phyloP scores from a whole-genome alignment of 495 filamentous ascomycete species.

The Daldinia childiae region DNA sequence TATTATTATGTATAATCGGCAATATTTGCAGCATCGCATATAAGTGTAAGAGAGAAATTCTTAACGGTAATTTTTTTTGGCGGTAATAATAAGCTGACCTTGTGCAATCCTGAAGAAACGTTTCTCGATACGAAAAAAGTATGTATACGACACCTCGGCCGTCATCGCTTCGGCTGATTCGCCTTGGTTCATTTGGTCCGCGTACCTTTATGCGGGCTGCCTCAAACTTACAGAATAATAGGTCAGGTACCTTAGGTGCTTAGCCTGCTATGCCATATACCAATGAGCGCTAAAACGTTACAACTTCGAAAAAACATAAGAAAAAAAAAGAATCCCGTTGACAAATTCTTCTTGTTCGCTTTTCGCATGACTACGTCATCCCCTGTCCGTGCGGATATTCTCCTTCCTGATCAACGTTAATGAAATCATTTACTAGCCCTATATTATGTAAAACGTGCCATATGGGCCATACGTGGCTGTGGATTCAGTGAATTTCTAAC shows the following conservation, averaged over 20 bases:
- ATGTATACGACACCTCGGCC: conserved; percentile 20
- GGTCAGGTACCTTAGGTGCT: background rate
- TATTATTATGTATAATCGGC: background rate
- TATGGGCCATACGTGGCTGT: conserved; percentile 23
- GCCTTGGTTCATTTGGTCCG: conserved; percentile 9
- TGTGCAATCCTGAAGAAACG: background rate
- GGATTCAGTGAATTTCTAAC: conserved; percentile 2
- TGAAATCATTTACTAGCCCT: conserved; percentile 17
- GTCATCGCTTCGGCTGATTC: background rate
- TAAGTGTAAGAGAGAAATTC: background rate
- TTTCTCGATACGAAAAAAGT: background rate
- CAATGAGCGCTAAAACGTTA: background rate
- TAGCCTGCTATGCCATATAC: background rate
- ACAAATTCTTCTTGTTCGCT: conserved; percentile 7
- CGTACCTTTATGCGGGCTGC: conserved; percentile 33
- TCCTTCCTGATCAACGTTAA: conserved; percentile 3
- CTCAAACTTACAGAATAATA: conserved; percentile 12
- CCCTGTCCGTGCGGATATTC: conserved; percentile 2
- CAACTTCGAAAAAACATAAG: conserved; percentile 8
- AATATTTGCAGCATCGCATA: background rate
- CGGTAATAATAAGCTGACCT: conserved; percentile 13
- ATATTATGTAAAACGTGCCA: background rate
- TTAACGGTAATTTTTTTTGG: background rate
- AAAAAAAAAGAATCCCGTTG: background rate
- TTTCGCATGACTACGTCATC: conserved; percentile 12